A percentile compares a stretch with the other conserved stretches of the same genome.
Conservation (phyloP, 106 monocot genomes). For the Platanthera guangdongensis region DNA sequence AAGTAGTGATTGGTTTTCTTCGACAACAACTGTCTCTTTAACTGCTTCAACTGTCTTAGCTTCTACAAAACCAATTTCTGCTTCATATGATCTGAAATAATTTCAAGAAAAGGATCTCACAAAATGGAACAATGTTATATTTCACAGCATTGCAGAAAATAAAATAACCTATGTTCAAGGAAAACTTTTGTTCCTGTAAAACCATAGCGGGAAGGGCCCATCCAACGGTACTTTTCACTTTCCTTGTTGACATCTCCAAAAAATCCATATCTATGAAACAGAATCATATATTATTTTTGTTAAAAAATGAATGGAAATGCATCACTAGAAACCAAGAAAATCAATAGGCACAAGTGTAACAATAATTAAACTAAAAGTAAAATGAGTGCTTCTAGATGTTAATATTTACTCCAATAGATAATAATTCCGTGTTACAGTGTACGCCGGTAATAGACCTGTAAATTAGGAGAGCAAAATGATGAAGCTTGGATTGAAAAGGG, state of each 20-base stretch:
- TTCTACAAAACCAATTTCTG: conserved; percentile 62
- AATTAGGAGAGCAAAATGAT: background rate
- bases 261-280: conserved; percentile 65
- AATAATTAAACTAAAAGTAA: background rate
- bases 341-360: background rate
- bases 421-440: background rate
- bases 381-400: background rate
- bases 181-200: conserved; percentile 90
- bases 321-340: background rate
- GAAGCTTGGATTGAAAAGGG: background rate
- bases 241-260: conserved; percentile 93
- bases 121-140: background rate
- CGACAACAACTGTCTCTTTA: conserved; percentile 5
- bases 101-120: background rate
- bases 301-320: background rate
- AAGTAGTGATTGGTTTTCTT: conserved; percentile 5
- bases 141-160: background rate
- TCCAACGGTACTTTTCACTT: conserved; percentile 94
- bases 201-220: conserved; percentile 94
- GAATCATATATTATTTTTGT: background rate
- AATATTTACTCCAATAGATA: background rate
- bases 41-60: conserved; percentile 13
- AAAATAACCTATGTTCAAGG: conserved; percentile 70
- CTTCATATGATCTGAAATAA: conserved; percentile 69
- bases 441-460: background rate